Conservation (phyloP, 2,329 filamentous ascomycete species). For the Beauveria rudraprayagi region DNA sequence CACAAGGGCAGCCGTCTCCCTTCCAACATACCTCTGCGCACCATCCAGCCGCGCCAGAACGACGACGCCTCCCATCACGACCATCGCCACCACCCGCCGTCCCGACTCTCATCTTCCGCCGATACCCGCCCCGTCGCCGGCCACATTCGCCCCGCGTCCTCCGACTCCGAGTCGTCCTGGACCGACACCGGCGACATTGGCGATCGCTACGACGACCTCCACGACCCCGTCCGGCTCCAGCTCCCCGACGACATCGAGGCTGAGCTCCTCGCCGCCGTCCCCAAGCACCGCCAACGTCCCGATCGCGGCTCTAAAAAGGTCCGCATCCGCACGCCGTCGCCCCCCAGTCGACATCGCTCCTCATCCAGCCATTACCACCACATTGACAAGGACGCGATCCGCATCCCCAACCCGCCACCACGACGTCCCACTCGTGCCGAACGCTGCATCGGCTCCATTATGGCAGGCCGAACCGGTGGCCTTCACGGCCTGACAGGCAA, state of each 20-base stretch:
- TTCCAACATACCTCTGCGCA: slow-evolving; percentile 83
- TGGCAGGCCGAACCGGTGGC: slow-evolving; percentile 70
- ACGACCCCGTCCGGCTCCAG: slow-evolving; percentile 70
- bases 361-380: slow-evolving; percentile 33
- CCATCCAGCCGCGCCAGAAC: slow-evolving; percentile 43
- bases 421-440: slow-evolving; percentile 58
- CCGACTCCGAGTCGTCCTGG: slow-evolving; percentile 68
- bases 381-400: slow-evolving; percentile 68
- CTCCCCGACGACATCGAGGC: slow-evolving; percentile 59
- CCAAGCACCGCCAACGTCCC: slow-evolving; percentile 36
- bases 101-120: slow-evolving; percentile 38
- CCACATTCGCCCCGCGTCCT: slow-evolving; percentile 24
- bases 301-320: slow-evolving; percentile 47
- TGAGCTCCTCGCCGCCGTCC: slow-evolving; percentile 45
- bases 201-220: slow-evolving; percentile 76
- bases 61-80: slow-evolving; percentile 26
- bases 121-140: slow-evolving; percentile 35
- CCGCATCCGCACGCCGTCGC: slow-evolving; percentile 51
- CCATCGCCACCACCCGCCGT: slow-evolving; percentile 34
- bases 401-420: slow-evolving; percentile 62
- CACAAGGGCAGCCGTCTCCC: slow-evolving; percentile 58
- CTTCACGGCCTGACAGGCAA: slow-evolving; percentile 93
- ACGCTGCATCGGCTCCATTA: slow-evolving; percentile 70
- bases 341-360: slow-evolving; percentile 29
- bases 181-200: slow-evolving; percentile 92